Conservation (phyloP, 139 green algal genomes). For the Asterochloris erici region DNA sequence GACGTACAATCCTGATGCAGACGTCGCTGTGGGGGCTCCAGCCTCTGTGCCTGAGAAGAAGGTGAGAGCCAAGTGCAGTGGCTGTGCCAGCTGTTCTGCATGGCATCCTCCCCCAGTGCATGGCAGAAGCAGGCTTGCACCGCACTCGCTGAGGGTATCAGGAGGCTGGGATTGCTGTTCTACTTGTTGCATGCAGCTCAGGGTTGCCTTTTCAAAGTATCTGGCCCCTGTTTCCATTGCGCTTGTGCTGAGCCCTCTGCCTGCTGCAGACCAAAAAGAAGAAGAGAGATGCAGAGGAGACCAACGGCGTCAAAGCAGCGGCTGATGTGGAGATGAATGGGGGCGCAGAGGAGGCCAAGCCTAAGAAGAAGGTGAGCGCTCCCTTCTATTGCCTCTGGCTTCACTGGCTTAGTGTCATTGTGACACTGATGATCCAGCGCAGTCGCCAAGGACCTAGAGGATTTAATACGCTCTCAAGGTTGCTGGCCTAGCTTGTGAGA, state of each 20-base stretch:
- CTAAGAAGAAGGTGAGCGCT: neutral
- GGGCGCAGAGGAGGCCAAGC: neutral
- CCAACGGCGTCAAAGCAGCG: no score
- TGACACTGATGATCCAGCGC: no score
- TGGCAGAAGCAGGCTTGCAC: neutral
- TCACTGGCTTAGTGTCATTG: no score
- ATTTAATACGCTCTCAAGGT: no score
- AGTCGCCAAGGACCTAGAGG: no score
- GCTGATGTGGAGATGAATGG: neutral
- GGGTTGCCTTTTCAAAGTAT: neutral
- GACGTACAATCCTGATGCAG: conserved; percentile 84
- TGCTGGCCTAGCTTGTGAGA: no score
- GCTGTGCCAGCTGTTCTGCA: neutral
- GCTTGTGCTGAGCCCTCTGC: neutral
- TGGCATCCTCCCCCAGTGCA: neutral
- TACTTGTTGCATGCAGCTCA: neutral
- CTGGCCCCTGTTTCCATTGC: neutral
- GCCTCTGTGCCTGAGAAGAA: conserved; percentile 39
- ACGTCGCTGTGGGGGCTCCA: conserved; percentile 41
- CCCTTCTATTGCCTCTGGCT: no score
- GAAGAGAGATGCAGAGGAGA: conserved; percentile 8
- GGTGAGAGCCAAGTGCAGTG: neutral
- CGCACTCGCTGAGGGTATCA: neutral
- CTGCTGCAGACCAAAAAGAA: neutral
- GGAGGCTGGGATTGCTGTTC: neutral